Base-by-base conservation (phyloP, 2,329 filamentous ascomycete genomes). In the Arthroderma sp. region DNA sequence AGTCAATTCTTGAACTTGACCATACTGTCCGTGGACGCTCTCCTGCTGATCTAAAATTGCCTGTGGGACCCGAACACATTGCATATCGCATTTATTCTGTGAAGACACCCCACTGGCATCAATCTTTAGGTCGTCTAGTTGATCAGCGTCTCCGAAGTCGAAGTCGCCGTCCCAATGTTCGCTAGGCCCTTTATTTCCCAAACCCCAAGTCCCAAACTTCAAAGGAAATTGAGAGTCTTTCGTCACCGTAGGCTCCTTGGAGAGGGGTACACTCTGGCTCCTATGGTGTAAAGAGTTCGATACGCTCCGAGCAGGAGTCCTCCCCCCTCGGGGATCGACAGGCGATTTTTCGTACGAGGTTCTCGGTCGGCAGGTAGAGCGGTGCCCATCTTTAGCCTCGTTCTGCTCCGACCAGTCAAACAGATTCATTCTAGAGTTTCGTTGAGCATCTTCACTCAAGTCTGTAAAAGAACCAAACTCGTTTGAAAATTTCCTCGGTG, bases 91-190 rank as follows among this genome's bases (percentile, higher is more conserved):
- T 28, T 40, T 36, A 29, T 44, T n/a, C 3, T 30, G 30, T 5
- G 15, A 33, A 36, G 31, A 33, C 8, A 10, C 3, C 5, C 32
- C 34, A 11, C 33, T 28, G 28, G 10, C 41, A 4, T 29, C 32
- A 38, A 66, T 51, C 27, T 55, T 60, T 4, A 27, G 39, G 27
- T 53, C 50, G 3, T 44, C 37, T 31, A 57, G 56, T 29, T 54
- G 53, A 27, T 73, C 69, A 28, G 68, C 63, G 8, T 64, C 57
- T 22, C 74, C 73, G 57, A 81, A 80, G 46, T 80, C 77, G 53
- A 81, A 81, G 54, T 81, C 78, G 43, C 77, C 77, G 53, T 81
- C 78, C 78, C 78, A 81, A 55, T 81, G 78, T 56, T 81, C 78
- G 27, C 73, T 80, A 22, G 78, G 75, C 39, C 73, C 77, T 55